phyloP scores from a whole-genome alignment of 1,284 basidiomycete genomes.

The Moniliophthora roreri region DNA sequence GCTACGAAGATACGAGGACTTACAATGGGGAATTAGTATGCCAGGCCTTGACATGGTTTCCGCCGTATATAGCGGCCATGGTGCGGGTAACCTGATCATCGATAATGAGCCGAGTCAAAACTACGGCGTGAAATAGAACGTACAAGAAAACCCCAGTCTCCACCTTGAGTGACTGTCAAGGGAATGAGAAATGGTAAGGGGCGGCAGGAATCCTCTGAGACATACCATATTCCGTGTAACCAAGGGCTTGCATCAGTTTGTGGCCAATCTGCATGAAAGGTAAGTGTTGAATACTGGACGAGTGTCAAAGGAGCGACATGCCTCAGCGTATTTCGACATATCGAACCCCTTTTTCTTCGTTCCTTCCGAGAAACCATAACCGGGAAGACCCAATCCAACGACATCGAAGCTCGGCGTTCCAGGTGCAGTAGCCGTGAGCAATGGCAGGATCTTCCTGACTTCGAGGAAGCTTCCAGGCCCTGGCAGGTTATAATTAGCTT shows the following conservation, averaged over 20 bases:
- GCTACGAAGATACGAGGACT: too few relatives aligned
- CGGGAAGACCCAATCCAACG: constrained; percentile 48
- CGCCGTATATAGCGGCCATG: constrained; percentile 35
- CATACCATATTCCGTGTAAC: constrained; percentile 44
- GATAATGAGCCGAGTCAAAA: not conserved
- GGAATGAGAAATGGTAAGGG: not conserved
- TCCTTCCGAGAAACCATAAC: constrained; percentile 51
- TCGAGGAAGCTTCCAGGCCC: constrained; percentile 65
- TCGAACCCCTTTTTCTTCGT: constrained; percentile 30
- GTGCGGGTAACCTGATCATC: constrained; percentile 29
- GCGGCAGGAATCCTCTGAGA: too few relatives aligned
- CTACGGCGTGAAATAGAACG: constrained; percentile 15
- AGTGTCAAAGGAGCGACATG: constrained; percentile 13
- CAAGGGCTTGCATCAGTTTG: constrained; percentile 46
- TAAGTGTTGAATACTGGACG: not conserved
- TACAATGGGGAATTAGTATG: constrained; percentile 26
- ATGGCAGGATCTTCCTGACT: constrained; percentile 50
- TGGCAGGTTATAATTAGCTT: constrained; percentile 24
- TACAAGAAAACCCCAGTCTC: constrained; percentile 44
- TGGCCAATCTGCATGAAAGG: constrained; percentile 32
- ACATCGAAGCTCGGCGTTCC: constrained; percentile 44
- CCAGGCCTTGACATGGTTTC: constrained; percentile 30
- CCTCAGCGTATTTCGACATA: constrained; percentile 36
- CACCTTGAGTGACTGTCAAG: constrained; percentile 41
- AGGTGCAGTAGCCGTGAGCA: constrained; percentile 34